A percentile compares a stretch with the other conserved stretches of the same genome.
phyloP scores from a whole-genome alignment of 2,329 filamentous ascomycete genomes.

The Didymella pinodella region DNA sequence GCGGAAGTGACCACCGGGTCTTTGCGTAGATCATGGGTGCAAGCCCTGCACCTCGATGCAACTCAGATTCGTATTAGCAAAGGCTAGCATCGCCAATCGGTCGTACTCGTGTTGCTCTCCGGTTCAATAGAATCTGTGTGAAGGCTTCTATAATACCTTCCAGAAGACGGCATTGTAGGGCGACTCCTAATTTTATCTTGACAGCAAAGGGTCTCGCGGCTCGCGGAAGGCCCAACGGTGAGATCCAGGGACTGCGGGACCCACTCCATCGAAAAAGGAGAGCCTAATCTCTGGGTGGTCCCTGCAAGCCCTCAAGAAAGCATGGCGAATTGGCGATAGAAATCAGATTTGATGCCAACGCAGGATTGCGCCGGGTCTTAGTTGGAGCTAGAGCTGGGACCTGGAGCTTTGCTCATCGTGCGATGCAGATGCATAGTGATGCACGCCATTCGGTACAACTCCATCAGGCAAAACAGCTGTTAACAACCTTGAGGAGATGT shows the following conservation, averaged over 20 bases:
- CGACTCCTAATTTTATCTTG: conserved; percentile 5
- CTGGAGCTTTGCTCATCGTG: conserved; percentile 3
- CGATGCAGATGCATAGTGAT: conserved; percentile 14
- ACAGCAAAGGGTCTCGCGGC: conserved; percentile 16
- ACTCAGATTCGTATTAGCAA: not conserved
- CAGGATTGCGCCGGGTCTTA: conserved; percentile 13
- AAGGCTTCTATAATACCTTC: conserved; percentile 9
- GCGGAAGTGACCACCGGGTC: not conserved
- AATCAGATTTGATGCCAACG: conserved; percentile 18
- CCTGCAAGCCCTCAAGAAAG: conserved; percentile 13
- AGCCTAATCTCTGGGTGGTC: conserved; percentile 21
- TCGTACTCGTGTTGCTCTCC: not conserved
- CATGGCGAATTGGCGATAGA: conserved; percentile 1
- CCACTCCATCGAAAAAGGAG: conserved; percentile 22
- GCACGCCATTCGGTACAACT: conserved; percentile 4
- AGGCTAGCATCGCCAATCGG: not conserved
- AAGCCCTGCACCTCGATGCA: conserved; percentile 1
- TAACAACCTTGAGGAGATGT: conserved; percentile 10
- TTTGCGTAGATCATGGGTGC: not conserved
- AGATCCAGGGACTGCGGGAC: conserved; percentile 20
- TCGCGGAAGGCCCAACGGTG: conserved; percentile 22
- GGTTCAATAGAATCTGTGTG: not conserved
- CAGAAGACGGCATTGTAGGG: conserved; percentile 8
- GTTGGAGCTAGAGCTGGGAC: conserved; percentile 12
- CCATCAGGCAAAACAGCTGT: conserved; percentile 2